phyloP scores from a whole-genome alignment of 805 yeast species.

The Isabelozyma rhagii region DNA sequence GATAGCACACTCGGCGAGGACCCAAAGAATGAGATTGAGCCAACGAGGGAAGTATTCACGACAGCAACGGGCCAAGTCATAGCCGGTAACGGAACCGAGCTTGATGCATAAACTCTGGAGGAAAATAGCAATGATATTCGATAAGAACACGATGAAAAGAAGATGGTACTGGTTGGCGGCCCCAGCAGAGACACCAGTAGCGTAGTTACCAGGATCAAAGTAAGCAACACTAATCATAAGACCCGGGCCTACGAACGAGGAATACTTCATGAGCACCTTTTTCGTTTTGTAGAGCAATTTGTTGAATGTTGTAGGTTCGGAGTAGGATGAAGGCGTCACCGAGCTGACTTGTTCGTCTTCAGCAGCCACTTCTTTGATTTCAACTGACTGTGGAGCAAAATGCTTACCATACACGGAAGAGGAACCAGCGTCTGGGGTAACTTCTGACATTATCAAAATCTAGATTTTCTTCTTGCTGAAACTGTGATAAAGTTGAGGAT shows the following conservation, averaged over 20 bases:
- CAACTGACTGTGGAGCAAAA: background rate
- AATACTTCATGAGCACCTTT: background rate
- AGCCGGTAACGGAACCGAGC: constrained; percentile 49
- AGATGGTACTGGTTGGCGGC: constrained; percentile 42
- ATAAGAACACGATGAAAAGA: constrained; percentile 39
- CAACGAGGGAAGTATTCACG: constrained; percentile 37
- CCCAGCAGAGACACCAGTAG: constrained; percentile 48
- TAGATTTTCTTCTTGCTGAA: too few relatives aligned
- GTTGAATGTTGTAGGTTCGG: background rate
- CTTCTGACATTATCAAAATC: background rate
- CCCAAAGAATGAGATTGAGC: constrained; percentile 37
- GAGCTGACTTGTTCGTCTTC: background rate
- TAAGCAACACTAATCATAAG: constrained; percentile 47
- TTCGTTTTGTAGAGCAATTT: background rate
- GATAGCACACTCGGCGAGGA: constrained; percentile 46
- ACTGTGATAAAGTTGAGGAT: too few relatives aligned
- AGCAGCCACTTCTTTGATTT: background rate
- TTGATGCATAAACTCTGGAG: constrained; percentile 44
- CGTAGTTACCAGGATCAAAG: constrained; percentile 54
- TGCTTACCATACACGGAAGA: background rate
- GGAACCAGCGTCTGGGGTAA: background rate
- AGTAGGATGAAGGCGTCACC: background rate
- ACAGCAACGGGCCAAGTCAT: constrained; percentile 45
- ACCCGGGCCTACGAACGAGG: constrained; percentile 44
- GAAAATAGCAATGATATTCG: constrained; percentile 46